These are phyloP conservation scores for Drechmeria coniospora DNA, from an alignment of 2,329 filamentous ascomycete species.

Conservation along the genomic window DNA sequence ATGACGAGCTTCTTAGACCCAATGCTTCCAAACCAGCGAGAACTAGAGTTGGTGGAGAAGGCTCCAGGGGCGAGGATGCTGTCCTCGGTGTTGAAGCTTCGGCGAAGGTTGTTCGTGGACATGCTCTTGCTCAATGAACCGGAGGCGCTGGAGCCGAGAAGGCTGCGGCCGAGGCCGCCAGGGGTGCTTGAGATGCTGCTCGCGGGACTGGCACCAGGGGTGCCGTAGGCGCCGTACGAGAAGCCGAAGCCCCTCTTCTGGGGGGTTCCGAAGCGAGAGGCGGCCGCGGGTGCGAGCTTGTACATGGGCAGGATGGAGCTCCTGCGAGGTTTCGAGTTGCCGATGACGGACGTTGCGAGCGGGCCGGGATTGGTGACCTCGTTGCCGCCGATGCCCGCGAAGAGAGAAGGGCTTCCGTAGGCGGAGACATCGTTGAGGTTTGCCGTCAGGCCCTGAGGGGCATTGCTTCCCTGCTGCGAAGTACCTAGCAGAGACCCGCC, in stretches of 20 bases:
- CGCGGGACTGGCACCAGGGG: constrained; percentile 54
- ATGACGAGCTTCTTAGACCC: constrained; percentile 84
- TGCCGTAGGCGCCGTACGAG: constrained; percentile 83
- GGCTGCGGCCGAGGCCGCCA: constrained; percentile 47
- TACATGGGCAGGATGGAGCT: constrained; percentile 71
- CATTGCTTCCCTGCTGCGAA: constrained; percentile 30
- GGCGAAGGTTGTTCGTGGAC: constrained; percentile 72
- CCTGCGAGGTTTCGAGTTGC: constrained; percentile 59
- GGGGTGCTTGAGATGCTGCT: constrained; percentile 52
- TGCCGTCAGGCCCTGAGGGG: constrained; percentile 55
- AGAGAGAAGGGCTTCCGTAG: constrained; percentile 78
- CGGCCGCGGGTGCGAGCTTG: constrained; percentile 69
- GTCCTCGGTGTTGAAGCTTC: constrained; percentile 67
- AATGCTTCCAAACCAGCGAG: constrained; percentile 49
- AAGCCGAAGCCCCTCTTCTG: constrained; percentile 83
- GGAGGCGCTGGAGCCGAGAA: constrained; percentile 50
- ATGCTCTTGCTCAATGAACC: constrained; percentile 73
- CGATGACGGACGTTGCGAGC: constrained; percentile 75
- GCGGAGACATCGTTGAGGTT: constrained; percentile 75
- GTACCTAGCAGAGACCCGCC: constrained; percentile 45
- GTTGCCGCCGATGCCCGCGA: constrained; percentile 52
- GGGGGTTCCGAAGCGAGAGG: constrained; percentile 66
- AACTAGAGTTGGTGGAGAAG: constrained; percentile 53
- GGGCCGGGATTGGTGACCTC: constrained; percentile 65
- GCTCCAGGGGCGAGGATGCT: constrained; percentile 77